phyloP scores from a whole-genome alignment of 2,329 filamentous ascomycete genomes.

The Tolypocladium inflatum region DNA sequence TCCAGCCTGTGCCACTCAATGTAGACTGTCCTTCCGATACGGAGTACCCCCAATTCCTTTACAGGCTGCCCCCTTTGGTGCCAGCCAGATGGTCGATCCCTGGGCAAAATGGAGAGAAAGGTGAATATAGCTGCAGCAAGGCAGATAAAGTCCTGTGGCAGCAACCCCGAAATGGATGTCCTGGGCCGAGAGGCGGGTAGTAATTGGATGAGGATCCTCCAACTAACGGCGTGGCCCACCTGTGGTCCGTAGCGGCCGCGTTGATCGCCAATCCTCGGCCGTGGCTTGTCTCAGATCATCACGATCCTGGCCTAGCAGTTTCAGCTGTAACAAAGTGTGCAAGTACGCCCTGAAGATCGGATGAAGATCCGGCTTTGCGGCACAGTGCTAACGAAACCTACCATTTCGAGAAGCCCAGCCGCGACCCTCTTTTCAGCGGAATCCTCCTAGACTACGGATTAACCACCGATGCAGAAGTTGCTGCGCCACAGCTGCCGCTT shows the following conservation, averaged over 20 bases:
- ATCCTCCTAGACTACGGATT: neutral
- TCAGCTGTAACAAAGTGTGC: neutral
- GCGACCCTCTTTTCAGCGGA: neutral
- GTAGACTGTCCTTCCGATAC: no score
- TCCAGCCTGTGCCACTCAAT: no score
- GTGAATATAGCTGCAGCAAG: neutral
- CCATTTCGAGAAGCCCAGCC: neutral
- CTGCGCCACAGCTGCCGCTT: neutral
- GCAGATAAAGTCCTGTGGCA: neutral
- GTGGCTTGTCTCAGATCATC: neutral
- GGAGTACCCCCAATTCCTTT: no score
- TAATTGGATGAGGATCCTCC: no score
- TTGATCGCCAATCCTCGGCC: neutral
- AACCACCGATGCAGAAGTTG: neutral
- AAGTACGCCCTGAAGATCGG: neutral
- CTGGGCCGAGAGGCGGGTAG: neutral
- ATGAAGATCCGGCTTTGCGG: neutral
- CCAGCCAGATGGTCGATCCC: no score
- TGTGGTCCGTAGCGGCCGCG: neutral
- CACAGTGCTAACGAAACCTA: neutral
- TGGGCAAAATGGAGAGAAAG: neutral
- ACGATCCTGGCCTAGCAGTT: neutral
- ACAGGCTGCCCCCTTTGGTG: no score
- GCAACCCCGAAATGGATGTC: neutral
- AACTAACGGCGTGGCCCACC: no score